Percentiles rank a stretch among this genome's conserved stretches.
These are phyloP conservation scores for Exophiala sideris DNA, from an alignment of 2,329 filamentous ascomycete genomes.

Conservation along the genomic window DNA sequence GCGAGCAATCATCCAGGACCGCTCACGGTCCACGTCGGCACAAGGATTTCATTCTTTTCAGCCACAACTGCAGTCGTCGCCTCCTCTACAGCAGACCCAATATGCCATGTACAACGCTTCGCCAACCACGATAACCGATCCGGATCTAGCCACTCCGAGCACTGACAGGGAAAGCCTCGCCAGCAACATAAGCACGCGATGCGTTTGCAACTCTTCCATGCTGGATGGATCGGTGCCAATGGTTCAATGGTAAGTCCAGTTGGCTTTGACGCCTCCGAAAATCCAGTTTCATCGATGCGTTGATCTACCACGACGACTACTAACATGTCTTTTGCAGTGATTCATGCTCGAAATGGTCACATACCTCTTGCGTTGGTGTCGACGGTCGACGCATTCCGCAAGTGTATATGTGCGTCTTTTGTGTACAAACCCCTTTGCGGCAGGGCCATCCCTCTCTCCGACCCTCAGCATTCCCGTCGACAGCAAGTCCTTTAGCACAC, in stretches of 20 bases:
- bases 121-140: conserved; percentile 51
- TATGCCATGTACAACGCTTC: conserved; percentile 42
- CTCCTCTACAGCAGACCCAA: conserved; percentile 40
- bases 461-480: conserved; percentile 15
- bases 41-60: conserved; percentile 25
- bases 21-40: conserved; percentile 31
- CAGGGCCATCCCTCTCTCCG: conserved; percentile 30
- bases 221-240: conserved; percentile 55
- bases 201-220: conserved; percentile 52
- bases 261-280: not conserved
- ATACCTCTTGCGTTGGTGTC: conserved; percentile 57
- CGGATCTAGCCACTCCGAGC: conserved; percentile 50
- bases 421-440: conserved; percentile 42
- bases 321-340: conserved; percentile 40
- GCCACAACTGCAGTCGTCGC: conserved; percentile 42
- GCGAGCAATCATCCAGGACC: conserved; percentile 42
- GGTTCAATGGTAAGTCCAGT: conserved; percentile 53
- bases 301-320: not conserved
- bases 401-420: conserved; percentile 52
- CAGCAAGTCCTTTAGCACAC: conserved; percentile 27
- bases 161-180: conserved; percentile 53
- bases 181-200: conserved; percentile 52
- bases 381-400: conserved; percentile 46
- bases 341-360: conserved; percentile 61
- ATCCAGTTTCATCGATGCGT: not conserved